A percentile compares a stretch with the other conserved stretches of the same genome.
Evolutionary conservation across 768 basidiomycete species (phyloP).

Genomic region (Paxillus rubicundulus): DNA sequence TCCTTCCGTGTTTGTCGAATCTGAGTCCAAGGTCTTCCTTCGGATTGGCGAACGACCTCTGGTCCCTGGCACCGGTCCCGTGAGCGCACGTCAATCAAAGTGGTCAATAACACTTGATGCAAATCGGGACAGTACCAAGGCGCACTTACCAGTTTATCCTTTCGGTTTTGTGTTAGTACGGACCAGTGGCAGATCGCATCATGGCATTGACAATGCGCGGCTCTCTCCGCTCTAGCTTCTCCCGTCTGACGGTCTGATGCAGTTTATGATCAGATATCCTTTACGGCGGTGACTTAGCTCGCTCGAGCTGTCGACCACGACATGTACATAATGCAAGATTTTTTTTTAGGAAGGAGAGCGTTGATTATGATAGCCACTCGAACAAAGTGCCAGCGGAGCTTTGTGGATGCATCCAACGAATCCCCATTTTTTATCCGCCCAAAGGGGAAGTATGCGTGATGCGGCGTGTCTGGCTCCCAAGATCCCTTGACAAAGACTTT

Average conservation of each 20-base stretch:
- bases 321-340: conserved; percentile 4
- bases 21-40: background rate
- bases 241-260: background rate
- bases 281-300: conserved; percentile 2
- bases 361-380: background rate
- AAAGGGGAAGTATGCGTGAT: background rate
- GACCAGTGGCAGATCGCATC: too few relatives aligned
- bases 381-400: background rate
- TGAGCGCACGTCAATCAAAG: background rate
- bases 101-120: background rate
- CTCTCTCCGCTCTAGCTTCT: background rate
- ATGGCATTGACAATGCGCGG: background rate
- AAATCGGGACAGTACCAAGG: background rate
- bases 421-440: background rate
- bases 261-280: background rate
- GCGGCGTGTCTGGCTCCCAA: background rate
- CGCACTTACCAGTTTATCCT: background rate
- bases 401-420: background rate
- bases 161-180: background rate
- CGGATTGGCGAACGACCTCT: background rate
- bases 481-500: conserved; percentile 1
- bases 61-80: conserved; percentile 8
- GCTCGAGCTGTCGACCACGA: background rate
- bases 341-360: too few relatives aligned
- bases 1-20: background rate